phyloP scores from a whole-genome alignment of 1,284 basidiomycete species.

The Cryptococcus sp. region DNA sequence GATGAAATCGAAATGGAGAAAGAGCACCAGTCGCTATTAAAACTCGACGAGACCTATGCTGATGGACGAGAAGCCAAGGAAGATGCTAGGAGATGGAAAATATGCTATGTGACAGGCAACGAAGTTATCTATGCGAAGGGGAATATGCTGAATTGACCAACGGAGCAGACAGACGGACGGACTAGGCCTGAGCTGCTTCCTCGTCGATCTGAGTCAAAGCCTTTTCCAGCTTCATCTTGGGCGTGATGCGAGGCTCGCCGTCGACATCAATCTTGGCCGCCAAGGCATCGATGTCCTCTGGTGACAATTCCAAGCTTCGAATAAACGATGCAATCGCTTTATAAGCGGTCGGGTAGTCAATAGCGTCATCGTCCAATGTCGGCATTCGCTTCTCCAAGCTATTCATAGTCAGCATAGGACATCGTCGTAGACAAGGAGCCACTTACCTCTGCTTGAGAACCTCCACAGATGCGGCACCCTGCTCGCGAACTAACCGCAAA shows the following conservation, averaged over 20 bases:
- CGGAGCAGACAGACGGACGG: background rate
- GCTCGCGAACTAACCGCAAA: conserved; percentile 60
- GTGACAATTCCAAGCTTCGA: conserved; percentile 62
- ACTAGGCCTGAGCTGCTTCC: conserved; percentile 29
- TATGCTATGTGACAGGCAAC: background rate
- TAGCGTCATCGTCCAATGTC: conserved; percentile 78
- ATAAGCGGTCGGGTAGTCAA: conserved; percentile 86
- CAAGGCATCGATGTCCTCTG: conserved; percentile 62
- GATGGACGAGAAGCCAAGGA: background rate
- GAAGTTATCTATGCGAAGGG: no score
- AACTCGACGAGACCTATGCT: background rate
- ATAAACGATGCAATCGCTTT: conserved; percentile 72
- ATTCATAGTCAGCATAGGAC: conserved; percentile 16
- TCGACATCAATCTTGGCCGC: conserved; percentile 43
- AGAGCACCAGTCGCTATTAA: background rate
- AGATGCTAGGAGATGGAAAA: background rate
- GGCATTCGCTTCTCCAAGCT: conserved; percentile 70
- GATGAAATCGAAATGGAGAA: background rate
- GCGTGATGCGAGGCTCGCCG: conserved; percentile 45
- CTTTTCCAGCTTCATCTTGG: conserved; percentile 45
- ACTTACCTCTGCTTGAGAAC: conserved; percentile 62
- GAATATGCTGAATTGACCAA: background rate
- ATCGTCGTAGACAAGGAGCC: background rate
- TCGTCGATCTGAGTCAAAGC: conserved; percentile 42
- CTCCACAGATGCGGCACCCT: conserved; percentile 59